Evolutionary conservation across 1,139 yeast species (phyloP), one percentile per base, ranked within the genome.

Genomic region (Suhomyces coccinellae): DNA sequence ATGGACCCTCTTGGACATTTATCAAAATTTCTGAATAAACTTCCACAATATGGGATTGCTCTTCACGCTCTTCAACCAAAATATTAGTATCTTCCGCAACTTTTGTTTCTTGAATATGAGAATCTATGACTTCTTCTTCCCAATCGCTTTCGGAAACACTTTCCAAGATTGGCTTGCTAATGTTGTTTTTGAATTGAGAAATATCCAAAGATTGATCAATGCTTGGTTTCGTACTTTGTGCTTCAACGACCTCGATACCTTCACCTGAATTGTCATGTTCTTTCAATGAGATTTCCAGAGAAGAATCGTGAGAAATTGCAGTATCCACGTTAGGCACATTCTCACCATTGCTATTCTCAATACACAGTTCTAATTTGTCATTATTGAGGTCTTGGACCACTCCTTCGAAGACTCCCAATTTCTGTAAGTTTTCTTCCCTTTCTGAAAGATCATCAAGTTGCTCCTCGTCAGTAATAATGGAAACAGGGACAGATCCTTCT

Each of bases 141-240:
- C 46, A 45, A 13, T 41, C 47, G n/a, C 38, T 36, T 2, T 15
- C 15, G 10, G 38, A 27, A 15, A 36, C 9, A 9, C 26, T 28
- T 15, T 36, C 24, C n/a, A 36, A 27, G 12, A 28, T 27, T 6
- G 31, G 38, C 24, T 36, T 28, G 3, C 9, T 9, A 16, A 36
- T 36, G 6, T 13, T 24, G 15, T 34, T 22, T 24, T 14, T 34
- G 17, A 34, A 34, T 24, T 11, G n/a, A n/a, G 29, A 26, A 26
- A 11, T 6, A 26, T 26, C 29, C 29, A 26, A 10, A 6, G n/a
- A 11, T 10, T 11, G n/a, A 4, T 6, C 29, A 26, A 11, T 26
- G 4, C n/a, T 26, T 26, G n/a, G n/a, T 10, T 4, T 26, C 2
- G 3, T 12, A 4, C 7, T n/a, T 26, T 26, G n/a, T 2, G 4